phyloP scores from a whole-genome alignment of 352 stramenopile species.

The Blastocystis hominis region DNA sequence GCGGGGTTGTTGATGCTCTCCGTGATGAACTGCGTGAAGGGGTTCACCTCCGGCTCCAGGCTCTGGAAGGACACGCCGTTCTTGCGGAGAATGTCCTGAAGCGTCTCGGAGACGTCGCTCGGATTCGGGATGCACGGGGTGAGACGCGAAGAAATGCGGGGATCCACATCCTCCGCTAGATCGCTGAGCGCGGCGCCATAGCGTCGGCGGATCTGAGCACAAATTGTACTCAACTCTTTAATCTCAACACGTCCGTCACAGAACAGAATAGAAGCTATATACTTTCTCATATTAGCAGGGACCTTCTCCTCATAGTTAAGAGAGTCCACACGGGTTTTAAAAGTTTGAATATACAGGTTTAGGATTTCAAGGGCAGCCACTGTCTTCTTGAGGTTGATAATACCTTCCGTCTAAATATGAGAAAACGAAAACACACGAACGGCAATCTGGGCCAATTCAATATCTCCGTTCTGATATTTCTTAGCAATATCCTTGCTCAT shows the following conservation, averaged over 20 bases:
- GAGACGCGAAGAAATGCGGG: constrained; percentile 2
- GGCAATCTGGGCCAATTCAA: constrained; percentile 31
- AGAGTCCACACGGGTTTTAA: constrained; percentile 32
- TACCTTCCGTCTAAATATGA: background rate
- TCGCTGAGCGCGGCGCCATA: background rate
- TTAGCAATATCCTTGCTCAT: constrained; percentile 33
- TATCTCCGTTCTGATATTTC: constrained; percentile 32
- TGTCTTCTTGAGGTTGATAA: constrained; percentile 40
- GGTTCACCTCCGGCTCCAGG: background rate
- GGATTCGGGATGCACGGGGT: constrained; percentile 42
- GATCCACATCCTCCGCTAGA: constrained; percentile 1
- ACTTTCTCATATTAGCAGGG: constrained; percentile 24
- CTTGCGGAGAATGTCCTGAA: constrained; percentile 31
- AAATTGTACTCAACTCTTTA: background rate
- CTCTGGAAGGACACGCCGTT: background rate
- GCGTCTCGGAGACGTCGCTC: background rate
- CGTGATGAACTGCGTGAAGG: background rate
- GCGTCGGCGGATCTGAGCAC: background rate
- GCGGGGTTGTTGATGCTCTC: background rate
- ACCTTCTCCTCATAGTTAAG: constrained; percentile 31
- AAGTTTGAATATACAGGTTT: constrained; percentile 46
- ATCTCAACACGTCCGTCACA: constrained; percentile 25
- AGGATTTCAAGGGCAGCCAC: constrained; percentile 44
- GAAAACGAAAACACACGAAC: background rate
- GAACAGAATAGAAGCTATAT: constrained; percentile 22